phyloP scores from a whole-genome alignment of 768 basidiomycete species.

The Hysterangium stoloniferum region DNA sequence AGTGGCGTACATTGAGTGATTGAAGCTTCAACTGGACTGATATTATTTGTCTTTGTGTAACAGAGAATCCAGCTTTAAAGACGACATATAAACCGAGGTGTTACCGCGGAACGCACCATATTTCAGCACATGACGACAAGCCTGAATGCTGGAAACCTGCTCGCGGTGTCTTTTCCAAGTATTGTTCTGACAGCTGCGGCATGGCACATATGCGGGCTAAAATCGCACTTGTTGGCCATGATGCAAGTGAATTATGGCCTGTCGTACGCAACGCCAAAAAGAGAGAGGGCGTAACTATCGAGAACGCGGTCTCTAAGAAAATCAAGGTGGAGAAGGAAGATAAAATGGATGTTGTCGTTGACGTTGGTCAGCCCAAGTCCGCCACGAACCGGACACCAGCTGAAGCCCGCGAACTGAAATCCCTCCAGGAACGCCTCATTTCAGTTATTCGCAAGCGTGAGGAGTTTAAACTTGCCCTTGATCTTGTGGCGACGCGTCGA shows the following conservation, averaged over 20 bases:
- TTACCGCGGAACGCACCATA: conserved; percentile 57
- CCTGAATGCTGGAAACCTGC: conserved; percentile 68
- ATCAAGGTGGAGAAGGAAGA: conserved; percentile 1
- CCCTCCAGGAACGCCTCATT: conserved; percentile 46
- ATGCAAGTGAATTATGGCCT: conserved; percentile 62
- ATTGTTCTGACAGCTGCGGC: conserved; percentile 87
- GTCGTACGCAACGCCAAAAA: conserved; percentile 61
- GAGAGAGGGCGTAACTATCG: conserved; percentile 57
- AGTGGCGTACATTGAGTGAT: conserved; percentile 22
- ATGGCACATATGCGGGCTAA: conserved; percentile 59
- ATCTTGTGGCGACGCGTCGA: conserved; percentile 63
- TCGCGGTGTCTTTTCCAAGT: conserved; percentile 79
- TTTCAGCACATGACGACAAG: conserved; percentile 38
- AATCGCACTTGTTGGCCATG: conserved; percentile 54
- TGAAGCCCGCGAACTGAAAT: conserved; percentile 46
- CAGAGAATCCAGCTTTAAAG: conserved; percentile 52
- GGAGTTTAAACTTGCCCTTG: conserved; percentile 58
- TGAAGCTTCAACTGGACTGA: conserved; percentile 6
- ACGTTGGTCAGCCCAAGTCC: conserved; percentile 8
- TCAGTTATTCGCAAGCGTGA: conserved; percentile 55
- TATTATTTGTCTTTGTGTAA: conserved; percentile 9
- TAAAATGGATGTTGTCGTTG: conserved; percentile 11
- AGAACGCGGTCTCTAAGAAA: conserved; percentile 31
- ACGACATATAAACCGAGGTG: conserved; percentile 82
- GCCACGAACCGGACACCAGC: conserved; percentile 31